Conservation (phyloP, 2,329 filamentous ascomycete genomes). For the Xylariaceae sp. region DNA sequence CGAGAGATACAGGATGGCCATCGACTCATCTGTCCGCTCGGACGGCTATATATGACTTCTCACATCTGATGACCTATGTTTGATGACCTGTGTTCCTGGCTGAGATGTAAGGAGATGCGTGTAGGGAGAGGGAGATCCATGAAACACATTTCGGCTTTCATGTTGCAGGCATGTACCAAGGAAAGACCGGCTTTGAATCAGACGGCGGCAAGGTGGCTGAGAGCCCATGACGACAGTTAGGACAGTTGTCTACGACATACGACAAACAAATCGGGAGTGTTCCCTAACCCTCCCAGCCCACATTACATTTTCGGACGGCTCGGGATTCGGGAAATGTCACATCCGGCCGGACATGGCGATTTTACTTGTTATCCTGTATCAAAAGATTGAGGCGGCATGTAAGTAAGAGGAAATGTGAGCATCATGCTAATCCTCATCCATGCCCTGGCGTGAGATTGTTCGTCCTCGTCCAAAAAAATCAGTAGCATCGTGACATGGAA, state of each 20-base stretch:
- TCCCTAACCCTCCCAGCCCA: no score
- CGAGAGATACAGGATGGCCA: slow-evolving; percentile 34
- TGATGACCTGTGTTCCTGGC: slow-evolving; percentile 18
- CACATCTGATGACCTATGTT: slow-evolving; percentile 19
- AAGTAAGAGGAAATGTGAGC: no score
- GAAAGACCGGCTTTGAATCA: not conserved
- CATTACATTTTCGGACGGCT: no score
- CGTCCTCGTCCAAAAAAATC: not conserved
- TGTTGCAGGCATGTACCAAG: slow-evolving; percentile 3
- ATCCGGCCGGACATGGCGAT: no score
- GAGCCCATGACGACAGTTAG: slow-evolving; percentile 4
- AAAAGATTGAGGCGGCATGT: no score
- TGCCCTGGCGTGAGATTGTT: not conserved
- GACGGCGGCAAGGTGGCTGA: not conserved
- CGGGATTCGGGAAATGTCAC: no score
- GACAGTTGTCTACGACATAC: slow-evolving; percentile 7
- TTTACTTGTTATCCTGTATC: no score
- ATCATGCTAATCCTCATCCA: no score
- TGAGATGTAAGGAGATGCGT: slow-evolving; percentile 13
- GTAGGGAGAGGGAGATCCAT: slow-evolving; percentile 19
- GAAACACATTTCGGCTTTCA: slow-evolving; percentile 32
- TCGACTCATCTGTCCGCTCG: slow-evolving; percentile 27
- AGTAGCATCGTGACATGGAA: not conserved
- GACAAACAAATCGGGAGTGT: not conserved
- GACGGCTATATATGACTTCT: slow-evolving; percentile 28